Base-by-base conservation (phyloP, 2,329 filamentous ascomycete species). In the Knufia petricola region DNA sequence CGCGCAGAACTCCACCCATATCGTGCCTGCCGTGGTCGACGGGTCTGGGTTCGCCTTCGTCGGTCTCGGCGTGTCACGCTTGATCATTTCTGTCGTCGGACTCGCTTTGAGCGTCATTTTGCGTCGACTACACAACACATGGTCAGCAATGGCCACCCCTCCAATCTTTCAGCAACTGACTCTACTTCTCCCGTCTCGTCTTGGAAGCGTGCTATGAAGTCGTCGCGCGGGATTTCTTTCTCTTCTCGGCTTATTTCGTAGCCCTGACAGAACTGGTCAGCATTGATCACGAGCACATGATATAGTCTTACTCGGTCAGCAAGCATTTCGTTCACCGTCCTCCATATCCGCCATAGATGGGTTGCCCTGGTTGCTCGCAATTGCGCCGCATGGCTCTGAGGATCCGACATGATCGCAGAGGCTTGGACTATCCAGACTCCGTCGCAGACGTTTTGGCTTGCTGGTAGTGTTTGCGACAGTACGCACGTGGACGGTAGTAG, bases 311-410 rank as follows among this genome's bases (percentile, higher is more conserved):
- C 89, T 66, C 90, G 74, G 67, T 96, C 92, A 53, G 78, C 75
- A 59, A 92, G 84, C 90, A 98, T 94, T 75, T 98, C 87, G 68
- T 94, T 87, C 42, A 88, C 82, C 7, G 92, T 98, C 68, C 82
- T 81, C 80, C 87, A 94, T 60, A 89, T 87, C 67, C 90, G 85
- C 90, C 92, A 98, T 59, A 95, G 79, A 64, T 85, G 81, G 56
- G 79, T 75, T 19, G 44, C 34, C 31, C 44, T 38, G 17, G 32
- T 32, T 7, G 32, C 44, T 39, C 44, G 3, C n/a, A 26, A 30
- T 21, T 47, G 44, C 26, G 44, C 44, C 20, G 44, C 44, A 28
- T 47, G 44, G 32, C 44, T 47, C 23, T 47, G 44, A 39, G 41
- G 26, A 20, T 44, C 41, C 3, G 39, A 42, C 39, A 42, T 42